phyloP scores from a whole-genome alignment of 2,329 filamentous ascomycete species.

The Diaporthe citri region DNA sequence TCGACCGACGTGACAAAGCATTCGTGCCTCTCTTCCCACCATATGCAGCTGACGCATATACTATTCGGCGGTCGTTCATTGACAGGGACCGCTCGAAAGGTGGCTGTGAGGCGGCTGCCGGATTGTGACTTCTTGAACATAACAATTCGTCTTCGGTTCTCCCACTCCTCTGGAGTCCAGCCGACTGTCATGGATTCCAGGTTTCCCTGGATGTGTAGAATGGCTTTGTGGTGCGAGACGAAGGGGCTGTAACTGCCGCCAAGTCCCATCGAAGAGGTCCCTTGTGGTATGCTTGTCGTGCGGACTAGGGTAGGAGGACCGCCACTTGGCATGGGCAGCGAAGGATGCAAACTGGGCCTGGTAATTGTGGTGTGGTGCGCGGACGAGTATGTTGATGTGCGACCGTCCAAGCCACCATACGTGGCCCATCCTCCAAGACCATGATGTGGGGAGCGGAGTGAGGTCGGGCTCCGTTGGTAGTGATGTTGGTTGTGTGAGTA shows the following conservation, averaged over 20 bases:
- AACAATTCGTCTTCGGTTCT: constrained; percentile 84
- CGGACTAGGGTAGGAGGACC: constrained; percentile 64
- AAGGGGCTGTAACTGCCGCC: constrained; percentile 78
- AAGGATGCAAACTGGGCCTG: constrained; percentile 62
- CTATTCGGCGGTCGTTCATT: constrained; percentile 86
- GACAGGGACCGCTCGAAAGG: constrained; percentile 82
- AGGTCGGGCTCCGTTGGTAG: constrained; percentile 41
- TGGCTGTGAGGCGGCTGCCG: constrained; percentile 84
- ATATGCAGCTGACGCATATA: constrained; percentile 97
- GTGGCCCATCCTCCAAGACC: constrained; percentile 46
- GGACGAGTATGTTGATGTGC: constrained; percentile 58
- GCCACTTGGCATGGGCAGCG: constrained; percentile 57
- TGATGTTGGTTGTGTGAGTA: constrained; percentile 52
- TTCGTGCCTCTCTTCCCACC: constrained; percentile 91
- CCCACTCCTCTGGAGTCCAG: constrained; percentile 87
- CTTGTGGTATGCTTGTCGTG: constrained; percentile 65
- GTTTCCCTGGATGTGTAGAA: constrained; percentile 87
- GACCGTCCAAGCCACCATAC: constrained; percentile 54
- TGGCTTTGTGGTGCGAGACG: constrained; percentile 77
- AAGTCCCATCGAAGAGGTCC: constrained; percentile 51
- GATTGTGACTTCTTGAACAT: constrained; percentile 87
- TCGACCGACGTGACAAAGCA: constrained; percentile 97
- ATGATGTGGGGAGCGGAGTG: constrained; percentile 46
- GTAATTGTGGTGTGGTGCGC: constrained; percentile 58
- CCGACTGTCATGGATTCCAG: constrained; percentile 84